Evolutionary conservation across 257 asterid species (phyloP).

Genomic region (Salvia hispanica): DNA sequence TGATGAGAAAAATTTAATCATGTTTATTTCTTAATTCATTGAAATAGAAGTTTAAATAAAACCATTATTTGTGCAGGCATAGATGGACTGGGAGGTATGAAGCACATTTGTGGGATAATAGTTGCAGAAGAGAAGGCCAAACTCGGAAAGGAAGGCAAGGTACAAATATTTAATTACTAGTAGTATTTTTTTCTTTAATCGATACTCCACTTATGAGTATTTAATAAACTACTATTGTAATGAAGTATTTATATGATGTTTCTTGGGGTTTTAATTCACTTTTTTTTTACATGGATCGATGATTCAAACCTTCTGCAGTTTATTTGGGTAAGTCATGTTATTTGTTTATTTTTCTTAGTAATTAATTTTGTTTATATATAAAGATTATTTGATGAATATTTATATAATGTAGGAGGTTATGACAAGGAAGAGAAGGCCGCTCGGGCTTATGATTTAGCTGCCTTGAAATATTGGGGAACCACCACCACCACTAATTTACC

Average conservation of each 20-base stretch:
- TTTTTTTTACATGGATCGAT: conserved; percentile 16
- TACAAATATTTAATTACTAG: conserved; percentile 2
- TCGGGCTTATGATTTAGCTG: conserved; percentile 82
- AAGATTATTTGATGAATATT: neutral
- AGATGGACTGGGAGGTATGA: conserved; percentile 90
- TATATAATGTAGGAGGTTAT: conserved; percentile 59
- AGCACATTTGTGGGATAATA: conserved; percentile 91
- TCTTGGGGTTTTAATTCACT: conserved; percentile 29
- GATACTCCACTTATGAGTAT: too few species aligned
- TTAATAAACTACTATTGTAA: neutral
- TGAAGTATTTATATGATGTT: neutral
- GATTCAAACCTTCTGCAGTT: conserved; percentile 52
- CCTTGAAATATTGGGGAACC: conserved; percentile 80
- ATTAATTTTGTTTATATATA: neutral
- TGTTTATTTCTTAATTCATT: neutral
- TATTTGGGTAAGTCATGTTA: conserved; percentile 63
- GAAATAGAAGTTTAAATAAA: neutral
- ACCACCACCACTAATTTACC: conserved; percentile 81
- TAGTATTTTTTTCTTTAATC: too few species aligned
- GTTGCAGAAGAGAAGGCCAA: conserved; percentile 88
- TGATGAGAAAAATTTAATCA: neutral
- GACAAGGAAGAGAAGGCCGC: conserved; percentile 95
- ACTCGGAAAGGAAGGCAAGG: conserved; percentile 95
- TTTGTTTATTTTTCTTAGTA: neutral
- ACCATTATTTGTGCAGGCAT: conserved; percentile 42